Evolutionary conservation across 2,329 filamentous ascomycete genomes (phyloP).

Genomic region (Colletotrichum tropicicola): DNA sequence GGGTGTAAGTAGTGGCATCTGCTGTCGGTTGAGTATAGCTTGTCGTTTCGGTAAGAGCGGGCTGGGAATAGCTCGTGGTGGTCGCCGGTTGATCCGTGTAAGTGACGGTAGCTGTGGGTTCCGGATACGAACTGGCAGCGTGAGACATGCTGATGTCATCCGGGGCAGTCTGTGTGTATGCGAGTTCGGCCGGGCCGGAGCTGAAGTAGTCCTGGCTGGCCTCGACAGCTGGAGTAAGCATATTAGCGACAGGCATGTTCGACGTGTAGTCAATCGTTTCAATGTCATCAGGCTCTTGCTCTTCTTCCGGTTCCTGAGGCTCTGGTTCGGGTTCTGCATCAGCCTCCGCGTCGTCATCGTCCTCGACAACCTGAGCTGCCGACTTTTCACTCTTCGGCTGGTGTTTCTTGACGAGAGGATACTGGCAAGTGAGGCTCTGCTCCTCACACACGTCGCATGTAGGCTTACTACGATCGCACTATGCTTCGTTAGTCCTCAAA

Average conservation of each 20-base stretch:
- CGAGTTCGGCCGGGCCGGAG: constrained; percentile 34
- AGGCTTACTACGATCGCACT: constrained; percentile 53
- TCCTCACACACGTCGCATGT: constrained; percentile 48
- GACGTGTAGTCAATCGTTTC: constrained; percentile 30
- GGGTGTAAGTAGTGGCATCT: background rate
- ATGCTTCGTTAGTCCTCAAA: constrained; percentile 5
- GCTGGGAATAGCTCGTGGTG: background rate
- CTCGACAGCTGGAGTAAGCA: constrained; percentile 35
- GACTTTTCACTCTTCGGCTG: constrained; percentile 33
- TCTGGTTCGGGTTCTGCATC: constrained; percentile 18
- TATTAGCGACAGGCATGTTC: constrained; percentile 38
- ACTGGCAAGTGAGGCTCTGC: constrained; percentile 46
- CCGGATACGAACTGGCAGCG: constrained; percentile 1
- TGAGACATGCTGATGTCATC: constrained; percentile 5
- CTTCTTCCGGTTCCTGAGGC: constrained; percentile 1
- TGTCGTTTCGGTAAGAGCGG: background rate
- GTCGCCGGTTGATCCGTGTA: constrained; percentile 16
- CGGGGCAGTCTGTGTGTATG: constrained; percentile 34
- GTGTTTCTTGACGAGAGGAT: constrained; percentile 42
- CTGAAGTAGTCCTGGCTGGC: constrained; percentile 40
- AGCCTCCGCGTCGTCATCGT: constrained; percentile 24
- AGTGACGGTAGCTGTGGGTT: constrained; percentile 1
- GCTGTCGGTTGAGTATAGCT: background rate
- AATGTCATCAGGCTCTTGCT: constrained; percentile 25
- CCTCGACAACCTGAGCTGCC: constrained; percentile 29